Conservation (phyloP, 163 green algal species). For the Scenedesmus sp. region DNA sequence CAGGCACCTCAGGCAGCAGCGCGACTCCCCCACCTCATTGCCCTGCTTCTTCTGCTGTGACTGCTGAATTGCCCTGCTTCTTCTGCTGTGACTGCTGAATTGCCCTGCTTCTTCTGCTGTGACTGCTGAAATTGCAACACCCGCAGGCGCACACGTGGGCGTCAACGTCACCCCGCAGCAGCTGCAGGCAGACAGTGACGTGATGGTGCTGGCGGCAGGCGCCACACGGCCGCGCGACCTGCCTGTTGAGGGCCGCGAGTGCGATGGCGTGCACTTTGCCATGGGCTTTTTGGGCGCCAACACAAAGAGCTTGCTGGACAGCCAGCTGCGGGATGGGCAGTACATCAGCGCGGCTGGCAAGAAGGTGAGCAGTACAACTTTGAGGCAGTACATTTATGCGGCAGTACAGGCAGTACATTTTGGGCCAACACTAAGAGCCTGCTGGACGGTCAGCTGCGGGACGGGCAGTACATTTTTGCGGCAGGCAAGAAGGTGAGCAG, state of each 20-base stretch:
- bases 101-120: too few species aligned
- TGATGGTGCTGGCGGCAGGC: slow-evolving; percentile 90
- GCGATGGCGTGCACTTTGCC: slow-evolving; percentile 93
- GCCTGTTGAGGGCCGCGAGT: slow-evolving; percentile 81
- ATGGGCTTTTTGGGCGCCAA: slow-evolving; percentile 98
- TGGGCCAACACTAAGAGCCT: not conserved
- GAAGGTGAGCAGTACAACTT: slow-evolving; percentile 31
- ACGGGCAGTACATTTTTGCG: too few species aligned
- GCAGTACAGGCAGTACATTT: not conserved
- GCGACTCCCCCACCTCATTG: too few species aligned
- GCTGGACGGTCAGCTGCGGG: not conserved
- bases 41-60: too few species aligned
- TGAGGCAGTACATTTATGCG: not conserved
- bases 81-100: too few species aligned
- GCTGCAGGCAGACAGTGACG: slow-evolving; percentile 75
- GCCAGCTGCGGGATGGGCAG: slow-evolving; percentile 78
- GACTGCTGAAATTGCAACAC: too few species aligned
- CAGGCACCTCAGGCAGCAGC: too few species aligned
- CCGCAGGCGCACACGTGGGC: slow-evolving; percentile 88
- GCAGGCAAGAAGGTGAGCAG: too few species aligned
- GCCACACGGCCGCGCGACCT: slow-evolving; percentile 93
- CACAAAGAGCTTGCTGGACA: slow-evolving; percentile 93
- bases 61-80: too few species aligned
- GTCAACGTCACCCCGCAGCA: slow-evolving; percentile 72
- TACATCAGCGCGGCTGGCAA: slow-evolving; percentile 89